Evolutionary conservation across 768 basidiomycete genomes (phyloP), one percentile per base, ranked within the genome.

Genomic region (Amanita exitialis): DNA sequence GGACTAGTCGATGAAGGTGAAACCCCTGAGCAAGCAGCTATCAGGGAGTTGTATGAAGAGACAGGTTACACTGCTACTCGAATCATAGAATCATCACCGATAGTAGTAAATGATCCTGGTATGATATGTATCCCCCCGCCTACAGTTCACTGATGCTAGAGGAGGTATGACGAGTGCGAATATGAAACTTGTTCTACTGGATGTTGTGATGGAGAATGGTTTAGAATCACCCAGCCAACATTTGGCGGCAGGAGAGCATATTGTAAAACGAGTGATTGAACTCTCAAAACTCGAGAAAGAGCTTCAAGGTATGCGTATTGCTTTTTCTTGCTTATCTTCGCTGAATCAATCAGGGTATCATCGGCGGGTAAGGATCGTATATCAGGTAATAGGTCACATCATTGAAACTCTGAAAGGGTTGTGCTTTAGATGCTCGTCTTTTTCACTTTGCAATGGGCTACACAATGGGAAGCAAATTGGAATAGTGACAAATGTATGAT

Each of bases 111-210:
- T 53, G 87, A 91, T 62, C 87, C 89, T 55, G 90, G 86, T 86
- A 37, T 46, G 67, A 49, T 15, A 43, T 37, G 37, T 4, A 13
- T 23, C 21, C 3, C 25, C 16, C 32, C 25, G 10, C 37, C 36
- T n/a, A 49, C 39, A 28, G 34, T n/a, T 47, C 47, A 36, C 30
- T 49, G 43, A 54, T 20, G 25, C 35, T 38, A 25, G 44, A 44
- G 5, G 47, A 89, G 92, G 94, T 8, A 93, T 98, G 92, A 86
- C 90, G 16, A 91, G 82, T 39, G 88, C 94, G 10, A 95, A 88
- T 61, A 94, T 94, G 90, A 83, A 89, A 59, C 77, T 96, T 18
- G 82, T 90, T 43, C 73, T 83, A 15, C 70, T 94, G 25, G 74
- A 76, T 53, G 85, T 91, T 39, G 63, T 71, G 30, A 70, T 97